A percentile compares a stretch with the other conserved stretches of the same genome.
Evolutionary conservation across 768 basidiomycete genomes (phyloP).

Genomic region (Rhodosporidiobolus odoratus): DNA sequence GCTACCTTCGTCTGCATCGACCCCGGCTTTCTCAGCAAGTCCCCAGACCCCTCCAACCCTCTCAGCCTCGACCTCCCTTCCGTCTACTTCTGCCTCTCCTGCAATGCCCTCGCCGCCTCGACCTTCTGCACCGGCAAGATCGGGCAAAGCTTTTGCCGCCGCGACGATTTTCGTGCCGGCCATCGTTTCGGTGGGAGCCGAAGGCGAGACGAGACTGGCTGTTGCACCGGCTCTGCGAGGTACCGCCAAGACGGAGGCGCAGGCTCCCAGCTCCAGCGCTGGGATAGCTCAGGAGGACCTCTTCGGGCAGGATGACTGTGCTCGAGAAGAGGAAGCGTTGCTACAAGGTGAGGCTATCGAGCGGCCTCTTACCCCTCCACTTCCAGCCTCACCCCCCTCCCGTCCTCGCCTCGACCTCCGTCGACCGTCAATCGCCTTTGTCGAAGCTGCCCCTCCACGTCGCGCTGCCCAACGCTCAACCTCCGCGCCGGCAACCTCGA

Average conservation of each 20-base stretch:
- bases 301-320: not conserved
- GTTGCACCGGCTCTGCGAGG: not conserved
- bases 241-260: not conserved
- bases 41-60: too few relatives aligned
- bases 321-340: not conserved
- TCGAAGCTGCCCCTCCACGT: not conserved
- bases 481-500: not conserved
- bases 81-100: too few relatives aligned
- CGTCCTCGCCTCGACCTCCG: not conserved
- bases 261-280: too few relatives aligned
- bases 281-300: not conserved
- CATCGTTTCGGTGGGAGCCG: not conserved
- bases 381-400: not conserved
- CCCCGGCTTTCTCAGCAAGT: too few relatives aligned
- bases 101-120: too few relatives aligned
- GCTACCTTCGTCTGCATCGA: too few relatives aligned
- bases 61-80: too few relatives aligned
- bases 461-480: not conserved
- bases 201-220: not conserved
- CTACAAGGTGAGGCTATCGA: not conserved
- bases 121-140: too few relatives aligned
- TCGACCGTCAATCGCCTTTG: not conserved
- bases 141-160: too few relatives aligned
- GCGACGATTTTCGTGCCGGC: slow-evolving; percentile 2
- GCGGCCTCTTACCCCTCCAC: not conserved